phyloP scores from a whole-genome alignment of 1,284 basidiomycete genomes.

The Lentinula novae-zelandiae region DNA sequence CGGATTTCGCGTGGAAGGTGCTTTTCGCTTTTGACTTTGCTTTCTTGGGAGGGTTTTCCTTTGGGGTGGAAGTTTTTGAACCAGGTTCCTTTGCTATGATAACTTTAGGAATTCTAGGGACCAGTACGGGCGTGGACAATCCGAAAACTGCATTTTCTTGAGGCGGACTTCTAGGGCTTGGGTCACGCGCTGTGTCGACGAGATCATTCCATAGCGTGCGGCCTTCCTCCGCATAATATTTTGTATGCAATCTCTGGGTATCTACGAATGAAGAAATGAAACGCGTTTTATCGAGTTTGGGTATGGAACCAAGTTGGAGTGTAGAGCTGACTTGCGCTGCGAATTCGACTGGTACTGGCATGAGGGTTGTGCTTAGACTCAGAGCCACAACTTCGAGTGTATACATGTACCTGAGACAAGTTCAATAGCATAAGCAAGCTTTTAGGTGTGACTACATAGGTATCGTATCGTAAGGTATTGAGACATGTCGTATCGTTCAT shows the following conservation, averaged over 20 bases:
- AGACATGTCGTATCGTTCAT: not conserved
- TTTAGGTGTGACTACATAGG: no score
- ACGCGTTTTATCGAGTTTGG: conserved; percentile 38
- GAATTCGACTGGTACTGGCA: not conserved
- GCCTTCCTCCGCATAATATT: conserved; percentile 39
- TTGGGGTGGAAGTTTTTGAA: not conserved
- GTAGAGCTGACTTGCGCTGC: not conserved
- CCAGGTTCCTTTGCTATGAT: conserved; percentile 5
- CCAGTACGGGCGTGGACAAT: conserved; percentile 59
- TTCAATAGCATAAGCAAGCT: not conserved
- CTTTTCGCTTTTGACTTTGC: not conserved
- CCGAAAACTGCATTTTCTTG: conserved; percentile 26
- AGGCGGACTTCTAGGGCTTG: not conserved
- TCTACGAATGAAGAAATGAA: conserved; percentile 46
- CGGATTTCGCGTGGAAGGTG: not conserved
- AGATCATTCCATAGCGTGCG: conserved; percentile 27
- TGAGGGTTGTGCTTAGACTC: not conserved
- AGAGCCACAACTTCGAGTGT: no score
- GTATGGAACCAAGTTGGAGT: conserved; percentile 24
- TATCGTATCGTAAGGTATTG: not conserved
- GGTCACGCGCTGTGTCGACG: not conserved
- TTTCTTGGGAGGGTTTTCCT: not conserved
- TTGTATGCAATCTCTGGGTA: conserved; percentile 43
- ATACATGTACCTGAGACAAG: not conserved
- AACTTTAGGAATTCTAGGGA: conserved; percentile 32